Evolutionary conservation across 148 eudicot genomes (phyloP).

Genomic region (Rhododendron mucronatum): DNA sequence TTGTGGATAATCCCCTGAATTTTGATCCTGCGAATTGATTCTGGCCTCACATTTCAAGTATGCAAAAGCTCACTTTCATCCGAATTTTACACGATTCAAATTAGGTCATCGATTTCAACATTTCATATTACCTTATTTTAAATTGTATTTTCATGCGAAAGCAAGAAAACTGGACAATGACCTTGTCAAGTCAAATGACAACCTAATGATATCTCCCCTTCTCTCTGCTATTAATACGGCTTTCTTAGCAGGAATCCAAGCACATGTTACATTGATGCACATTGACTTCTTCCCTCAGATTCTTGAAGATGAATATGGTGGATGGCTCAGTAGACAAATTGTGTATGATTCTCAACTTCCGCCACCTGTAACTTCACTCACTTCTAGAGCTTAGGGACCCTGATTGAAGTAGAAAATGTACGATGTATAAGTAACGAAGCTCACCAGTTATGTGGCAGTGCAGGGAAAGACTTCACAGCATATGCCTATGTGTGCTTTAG

Average conservation of each 20-base stretch:
- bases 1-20: too few relatives aligned
- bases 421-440: background rate
- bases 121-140: too few relatives aligned
- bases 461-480: conserved; percentile 54
- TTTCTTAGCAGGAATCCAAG: conserved; percentile 48
- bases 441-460: conserved; percentile 5
- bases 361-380: background rate
- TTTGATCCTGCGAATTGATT: too few relatives aligned
- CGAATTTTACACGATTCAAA: too few relatives aligned
- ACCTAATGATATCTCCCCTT: conserved; percentile 13
- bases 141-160: background rate
- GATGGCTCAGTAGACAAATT: conserved; percentile 40
- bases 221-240: background rate
- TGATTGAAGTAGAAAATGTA: too few relatives aligned
- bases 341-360: conserved; percentile 29
- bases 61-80: too few relatives aligned
- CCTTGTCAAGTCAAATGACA: background rate
- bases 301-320: conserved; percentile 76
- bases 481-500: conserved; percentile 67
- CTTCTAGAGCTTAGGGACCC: background rate
- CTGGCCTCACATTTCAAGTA: too few relatives aligned
- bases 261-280: conserved; percentile 60
- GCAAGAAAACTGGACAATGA: background rate
- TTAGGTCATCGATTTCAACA: too few relatives aligned
- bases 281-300: conserved; percentile 45